Conservation (phyloP, 805 yeast species). For the Barnettozyma californica region DNA sequence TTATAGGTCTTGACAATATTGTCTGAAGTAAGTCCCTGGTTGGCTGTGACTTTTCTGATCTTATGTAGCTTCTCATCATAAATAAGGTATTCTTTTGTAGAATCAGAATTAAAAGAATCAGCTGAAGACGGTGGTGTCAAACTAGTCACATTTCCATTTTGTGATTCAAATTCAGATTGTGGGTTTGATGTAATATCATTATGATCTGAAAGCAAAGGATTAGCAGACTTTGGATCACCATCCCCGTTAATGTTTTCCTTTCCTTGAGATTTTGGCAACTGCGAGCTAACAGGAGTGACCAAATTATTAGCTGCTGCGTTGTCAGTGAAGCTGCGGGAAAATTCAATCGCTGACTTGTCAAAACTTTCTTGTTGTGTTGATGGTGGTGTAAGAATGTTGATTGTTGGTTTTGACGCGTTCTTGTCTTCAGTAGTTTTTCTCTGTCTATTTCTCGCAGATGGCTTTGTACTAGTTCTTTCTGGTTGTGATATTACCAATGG, state of each 20-base stretch:
- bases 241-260: slow-evolving; percentile 7
- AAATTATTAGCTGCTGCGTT: background rate
- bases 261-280: slow-evolving; percentile 1
- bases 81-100: slow-evolving; percentile 1
- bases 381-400: slow-evolving; percentile 12
- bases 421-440: background rate
- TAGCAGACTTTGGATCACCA: background rate
- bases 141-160: background rate
- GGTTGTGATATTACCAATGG: slow-evolving; percentile 5
- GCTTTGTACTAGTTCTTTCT: background rate
- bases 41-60: slow-evolving; percentile 12
- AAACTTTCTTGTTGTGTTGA: slow-evolving; percentile 6
- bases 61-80: background rate
- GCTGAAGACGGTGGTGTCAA: background rate
- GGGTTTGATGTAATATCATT: background rate
- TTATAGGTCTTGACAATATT: slow-evolving; percentile 1
- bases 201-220: background rate
- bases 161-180: background rate
- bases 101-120: background rate
- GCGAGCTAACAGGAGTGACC: background rate
- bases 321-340: background rate
- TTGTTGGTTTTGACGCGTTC: background rate
- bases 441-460: background rate
- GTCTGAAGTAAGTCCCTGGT: slow-evolving; percentile 10
- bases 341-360: background rate